phyloP scores from a whole-genome alignment of 2,329 filamentous ascomycete species.

The Alternaria triticina region DNA sequence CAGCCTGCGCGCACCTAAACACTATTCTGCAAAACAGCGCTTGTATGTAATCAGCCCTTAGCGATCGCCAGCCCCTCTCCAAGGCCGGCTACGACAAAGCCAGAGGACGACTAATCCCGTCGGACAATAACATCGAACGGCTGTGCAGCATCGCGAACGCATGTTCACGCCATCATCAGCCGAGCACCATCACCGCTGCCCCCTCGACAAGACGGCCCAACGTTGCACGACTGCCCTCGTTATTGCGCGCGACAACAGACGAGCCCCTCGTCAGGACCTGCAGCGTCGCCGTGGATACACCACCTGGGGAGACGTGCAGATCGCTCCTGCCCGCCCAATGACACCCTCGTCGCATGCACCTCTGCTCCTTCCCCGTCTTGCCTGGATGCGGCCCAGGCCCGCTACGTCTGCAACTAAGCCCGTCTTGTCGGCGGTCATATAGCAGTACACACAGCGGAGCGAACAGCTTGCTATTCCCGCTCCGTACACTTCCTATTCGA shows the following conservation, averaged over 20 bases:
- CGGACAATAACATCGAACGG: background rate
- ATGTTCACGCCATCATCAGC: constrained; percentile 22
- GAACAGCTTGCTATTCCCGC: constrained; percentile 10
- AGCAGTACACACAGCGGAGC: constrained; percentile 2
- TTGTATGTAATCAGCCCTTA: constrained; percentile 5
- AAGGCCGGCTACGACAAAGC: background rate
- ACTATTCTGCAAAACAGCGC: background rate
- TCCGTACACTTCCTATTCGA: constrained; percentile 29
- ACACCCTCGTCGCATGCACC: constrained; percentile 14
- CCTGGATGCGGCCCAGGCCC: constrained; percentile 29
- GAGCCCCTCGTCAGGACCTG: constrained; percentile 14
- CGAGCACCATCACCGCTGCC: constrained; percentile 3
- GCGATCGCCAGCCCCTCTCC: background rate
- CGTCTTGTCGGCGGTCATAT: constrained; percentile 14
- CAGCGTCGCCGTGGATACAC: constrained; percentile 17
- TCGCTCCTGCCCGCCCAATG: constrained; percentile 26
- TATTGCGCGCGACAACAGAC: constrained; percentile 12
- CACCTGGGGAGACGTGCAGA: constrained; percentile 24
- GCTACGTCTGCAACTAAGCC: constrained; percentile 28
- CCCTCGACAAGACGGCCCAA: constrained; percentile 1
- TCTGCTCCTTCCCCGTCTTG: constrained; percentile 14
- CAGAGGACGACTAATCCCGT: background rate
- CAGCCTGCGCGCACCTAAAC: constrained; percentile 2
- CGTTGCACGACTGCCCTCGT: constrained; percentile 15
- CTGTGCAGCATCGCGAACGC: background rate